Evolutionary conservation across 2,329 filamentous ascomycete genomes (phyloP).

Genomic region (Cercospora canescens): DNA sequence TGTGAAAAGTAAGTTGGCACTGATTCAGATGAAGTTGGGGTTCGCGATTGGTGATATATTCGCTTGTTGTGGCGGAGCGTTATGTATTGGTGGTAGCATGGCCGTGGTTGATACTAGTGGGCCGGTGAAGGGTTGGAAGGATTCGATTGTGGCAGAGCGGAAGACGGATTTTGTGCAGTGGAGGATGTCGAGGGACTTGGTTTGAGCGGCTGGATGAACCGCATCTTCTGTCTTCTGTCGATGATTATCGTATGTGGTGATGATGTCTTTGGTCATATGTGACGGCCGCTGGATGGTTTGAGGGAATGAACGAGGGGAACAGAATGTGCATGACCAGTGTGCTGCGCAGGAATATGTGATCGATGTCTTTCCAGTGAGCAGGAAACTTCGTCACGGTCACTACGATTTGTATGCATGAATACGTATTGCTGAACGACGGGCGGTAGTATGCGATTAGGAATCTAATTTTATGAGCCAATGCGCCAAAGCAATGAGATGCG

Average conservation of each 20-base stretch:
- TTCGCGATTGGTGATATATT: constrained; percentile 30
- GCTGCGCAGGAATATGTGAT: background rate
- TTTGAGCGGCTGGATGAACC: constrained; percentile 7
- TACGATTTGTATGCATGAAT: too few relatives aligned
- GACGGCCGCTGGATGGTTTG: background rate
- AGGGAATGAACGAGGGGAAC: background rate
- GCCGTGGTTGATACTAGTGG: constrained; percentile 28
- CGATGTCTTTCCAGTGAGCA: too few relatives aligned
- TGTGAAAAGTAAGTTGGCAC: constrained; percentile 22
- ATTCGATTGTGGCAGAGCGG: constrained; percentile 21
- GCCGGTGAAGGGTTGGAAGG: constrained; percentile 23
- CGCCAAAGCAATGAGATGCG: too few relatives aligned
- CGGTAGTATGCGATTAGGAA: too few relatives aligned
- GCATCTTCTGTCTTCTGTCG: background rate
- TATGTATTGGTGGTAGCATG: constrained; percentile 27
- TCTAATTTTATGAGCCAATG: too few relatives aligned
- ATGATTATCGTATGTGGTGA: background rate
- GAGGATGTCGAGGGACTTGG: constrained; percentile 25
- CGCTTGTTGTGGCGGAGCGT: constrained; percentile 29
- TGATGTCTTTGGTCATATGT: background rate
- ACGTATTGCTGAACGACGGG: too few relatives aligned
- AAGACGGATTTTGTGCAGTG: constrained; percentile 26
- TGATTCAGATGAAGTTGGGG: constrained; percentile 30
- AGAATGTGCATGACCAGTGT: background rate
- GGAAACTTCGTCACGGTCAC: too few relatives aligned